Conservation (phyloP, 306 rosid species). For the Fragaria ananassa region DNA sequence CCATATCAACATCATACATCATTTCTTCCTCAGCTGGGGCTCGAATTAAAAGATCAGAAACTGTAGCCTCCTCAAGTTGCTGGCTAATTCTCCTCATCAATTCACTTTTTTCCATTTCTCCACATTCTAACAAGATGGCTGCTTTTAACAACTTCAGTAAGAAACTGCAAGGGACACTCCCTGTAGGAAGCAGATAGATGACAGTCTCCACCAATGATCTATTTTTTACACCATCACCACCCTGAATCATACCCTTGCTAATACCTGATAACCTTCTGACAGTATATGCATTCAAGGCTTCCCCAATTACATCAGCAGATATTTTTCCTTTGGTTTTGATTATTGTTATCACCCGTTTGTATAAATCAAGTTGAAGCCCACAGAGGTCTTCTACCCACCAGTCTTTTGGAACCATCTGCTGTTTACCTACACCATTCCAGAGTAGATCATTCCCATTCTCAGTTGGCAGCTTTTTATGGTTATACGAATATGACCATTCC, state of each 20-base stretch:
- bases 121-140: constrained; percentile 55
- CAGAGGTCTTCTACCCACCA: constrained; percentile 99
- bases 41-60: constrained; percentile 61
- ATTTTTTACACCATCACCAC: constrained; percentile 54
- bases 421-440: constrained; percentile 71
- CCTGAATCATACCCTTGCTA: constrained; percentile 59
- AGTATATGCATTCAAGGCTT: constrained; percentile 77
- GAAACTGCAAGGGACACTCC: constrained; percentile 61
- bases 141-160: constrained; percentile 60
- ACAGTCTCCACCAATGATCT: constrained; percentile 62
- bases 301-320: constrained; percentile 61
- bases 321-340: constrained; percentile 54
- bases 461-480: constrained; percentile 72
- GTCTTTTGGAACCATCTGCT: constrained; percentile 71
- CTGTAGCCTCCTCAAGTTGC: constrained; percentile 73
- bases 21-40: constrained; percentile 44
- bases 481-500: constrained; percentile 94
- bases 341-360: constrained; percentile 56
- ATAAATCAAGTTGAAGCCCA: constrained; percentile 81
- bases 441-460: constrained; percentile 64
- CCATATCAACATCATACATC: constrained; percentile 54
- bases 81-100: constrained; percentile 64
- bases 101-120: constrained; percentile 48
- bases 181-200: constrained; percentile 52
- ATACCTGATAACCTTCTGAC: constrained; percentile 65